These are phyloP conservation scores for Cnidoscolus chayamansa DNA, from an alignment of 441 rosid species.

Conservation along the genomic window DNA sequence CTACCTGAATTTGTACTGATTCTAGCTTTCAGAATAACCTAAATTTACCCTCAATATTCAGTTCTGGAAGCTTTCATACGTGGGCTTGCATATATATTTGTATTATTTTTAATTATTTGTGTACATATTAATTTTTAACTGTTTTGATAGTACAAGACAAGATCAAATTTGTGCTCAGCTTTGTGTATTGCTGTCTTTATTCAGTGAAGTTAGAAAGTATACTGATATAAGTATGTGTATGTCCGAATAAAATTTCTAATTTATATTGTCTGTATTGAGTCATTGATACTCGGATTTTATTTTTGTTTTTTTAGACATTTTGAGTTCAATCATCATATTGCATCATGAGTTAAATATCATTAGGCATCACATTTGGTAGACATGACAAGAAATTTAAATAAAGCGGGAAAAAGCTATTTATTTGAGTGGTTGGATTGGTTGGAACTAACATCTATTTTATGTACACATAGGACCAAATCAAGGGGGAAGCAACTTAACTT, in stretches of 20 bases:
- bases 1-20: no score
- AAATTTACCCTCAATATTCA: no score
- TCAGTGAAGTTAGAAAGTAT: not conserved
- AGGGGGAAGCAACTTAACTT: conserved; percentile 71
- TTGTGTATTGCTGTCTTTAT: not conserved
- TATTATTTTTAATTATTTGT: not conserved
- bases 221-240: no score
- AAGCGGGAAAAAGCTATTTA: not conserved
- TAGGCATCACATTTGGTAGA: not conserved
- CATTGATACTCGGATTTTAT: not conserved
- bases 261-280: not conserved
- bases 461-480: conserved; percentile 65
- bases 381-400: not conserved
- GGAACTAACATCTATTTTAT: conserved; percentile 4
- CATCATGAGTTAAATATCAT: not conserved
- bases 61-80: no score
- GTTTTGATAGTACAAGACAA: not conserved
- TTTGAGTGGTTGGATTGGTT: not conserved
- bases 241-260: not conserved
- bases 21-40: no score
- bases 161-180: not conserved
- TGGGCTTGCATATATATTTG: not conserved
- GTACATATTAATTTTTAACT: no score
- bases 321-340: not conserved
- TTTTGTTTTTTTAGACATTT: not conserved